These are phyloP conservation scores for Alternaria sp. DNA, from an alignment of 2,329 filamentous ascomycete species.

Conservation along the genomic window DNA sequence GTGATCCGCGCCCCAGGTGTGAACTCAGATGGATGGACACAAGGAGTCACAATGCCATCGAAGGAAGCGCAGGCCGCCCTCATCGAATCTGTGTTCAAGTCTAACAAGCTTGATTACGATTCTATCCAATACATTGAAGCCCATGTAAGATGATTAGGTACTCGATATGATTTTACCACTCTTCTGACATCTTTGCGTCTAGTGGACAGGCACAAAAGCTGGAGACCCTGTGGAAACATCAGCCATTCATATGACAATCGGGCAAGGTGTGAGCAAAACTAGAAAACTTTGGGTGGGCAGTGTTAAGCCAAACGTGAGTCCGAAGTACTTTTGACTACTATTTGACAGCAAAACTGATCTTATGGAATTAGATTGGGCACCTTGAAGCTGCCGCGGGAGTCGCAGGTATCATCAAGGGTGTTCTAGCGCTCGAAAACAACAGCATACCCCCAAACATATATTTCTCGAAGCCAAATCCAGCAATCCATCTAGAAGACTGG, in stretches of 20 bases:
- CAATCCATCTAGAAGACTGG: conserved; percentile 12
- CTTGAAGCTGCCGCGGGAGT: not conserved
- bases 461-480: conserved; percentile 22
- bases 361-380: conserved; percentile 5
- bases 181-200: no score
- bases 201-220: conserved; percentile 62
- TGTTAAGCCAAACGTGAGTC: not conserved
- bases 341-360: no score
- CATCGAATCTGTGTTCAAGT: conserved; percentile 44
- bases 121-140: conserved; percentile 34
- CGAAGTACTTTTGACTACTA: no score
- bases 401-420: not conserved
- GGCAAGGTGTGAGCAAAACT: conserved; percentile 22
- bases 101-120: conserved; percentile 43
- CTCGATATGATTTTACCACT: no score
- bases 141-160: conserved; percentile 2
- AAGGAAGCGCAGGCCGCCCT: conserved; percentile 56
- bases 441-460: conserved; percentile 38
- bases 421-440: not conserved
- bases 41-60: conserved; percentile 36
- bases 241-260: conserved; percentile 15
- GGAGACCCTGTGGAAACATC: conserved; percentile 34
- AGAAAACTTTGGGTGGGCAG: conserved; percentile 11
- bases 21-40: conserved; percentile 29
- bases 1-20: conserved; percentile 37